Conservation (phyloP, 2,329 filamentous ascomycete genomes). For the Metarhizium brunneum region DNA sequence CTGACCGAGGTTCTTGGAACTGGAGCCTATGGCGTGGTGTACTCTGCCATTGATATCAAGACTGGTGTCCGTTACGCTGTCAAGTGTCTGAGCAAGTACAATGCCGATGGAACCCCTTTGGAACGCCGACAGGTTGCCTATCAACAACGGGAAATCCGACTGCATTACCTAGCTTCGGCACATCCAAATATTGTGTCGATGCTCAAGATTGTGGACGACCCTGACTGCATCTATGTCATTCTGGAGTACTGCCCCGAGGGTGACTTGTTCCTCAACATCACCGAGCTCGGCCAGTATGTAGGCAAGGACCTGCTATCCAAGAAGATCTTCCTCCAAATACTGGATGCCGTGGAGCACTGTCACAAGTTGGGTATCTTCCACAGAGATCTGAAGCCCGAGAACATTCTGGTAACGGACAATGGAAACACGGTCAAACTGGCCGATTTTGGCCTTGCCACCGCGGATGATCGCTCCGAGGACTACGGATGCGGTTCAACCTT, state of each 20-base stretch:
- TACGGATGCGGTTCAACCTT: slow-evolving; percentile 98
- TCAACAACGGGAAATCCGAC: slow-evolving; percentile 84
- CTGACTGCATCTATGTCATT: slow-evolving; percentile 91
- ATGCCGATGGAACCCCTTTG: slow-evolving; percentile 58
- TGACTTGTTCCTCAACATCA: slow-evolving; percentile 95
- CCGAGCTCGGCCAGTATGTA: slow-evolving; percentile 85
- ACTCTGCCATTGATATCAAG: slow-evolving; percentile 76
- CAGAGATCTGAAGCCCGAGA: slow-evolving; percentile 95
- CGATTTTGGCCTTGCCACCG: slow-evolving; percentile 92
- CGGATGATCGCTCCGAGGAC: slow-evolving; percentile 75
- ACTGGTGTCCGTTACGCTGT: slow-evolving; percentile 82
- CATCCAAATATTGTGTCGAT: slow-evolving; percentile 92
- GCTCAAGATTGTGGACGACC: slow-evolving; percentile 83
- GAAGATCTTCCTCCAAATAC: slow-evolving; percentile 83
- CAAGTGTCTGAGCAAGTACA: slow-evolving; percentile 92
- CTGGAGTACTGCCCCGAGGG: slow-evolving; percentile 96
- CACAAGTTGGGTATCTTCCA: slow-evolving; percentile 93
- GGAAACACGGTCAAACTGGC: slow-evolving; percentile 90
- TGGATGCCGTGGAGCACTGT: slow-evolving; percentile 95
- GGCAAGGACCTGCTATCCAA: slow-evolving; percentile 84
- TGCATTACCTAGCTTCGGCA: slow-evolving; percentile 81
- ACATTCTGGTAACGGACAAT: slow-evolving; percentile 83
- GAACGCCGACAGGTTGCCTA: slow-evolving; percentile 81
- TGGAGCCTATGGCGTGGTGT: slow-evolving; percentile 94
- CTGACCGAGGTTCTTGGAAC: slow-evolving; percentile 80